Conservation (phyloP, 176 grass and related monocot genomes). For the Cymbopogon citratus region DNA sequence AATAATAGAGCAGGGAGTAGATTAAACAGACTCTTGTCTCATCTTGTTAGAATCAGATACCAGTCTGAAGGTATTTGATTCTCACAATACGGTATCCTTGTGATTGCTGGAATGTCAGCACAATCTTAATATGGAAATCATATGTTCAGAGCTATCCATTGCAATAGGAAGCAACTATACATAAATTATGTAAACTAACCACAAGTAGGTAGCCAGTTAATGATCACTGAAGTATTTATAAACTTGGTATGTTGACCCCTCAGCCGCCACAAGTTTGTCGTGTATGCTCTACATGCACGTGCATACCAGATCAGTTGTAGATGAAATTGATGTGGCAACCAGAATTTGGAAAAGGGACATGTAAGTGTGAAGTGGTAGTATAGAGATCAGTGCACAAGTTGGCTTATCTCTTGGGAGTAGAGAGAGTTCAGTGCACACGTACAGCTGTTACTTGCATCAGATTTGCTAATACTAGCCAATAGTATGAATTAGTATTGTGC, state of each 20-base stretch:
- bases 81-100: neutral
- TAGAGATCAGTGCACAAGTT: slow-evolving; percentile 10
- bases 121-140: neutral
- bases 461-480: neutral
- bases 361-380: neutral
- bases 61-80: neutral
- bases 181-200: neutral
- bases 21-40: neutral
- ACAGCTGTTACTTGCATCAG: neutral
- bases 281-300: slow-evolving; percentile 1
- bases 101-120: neutral
- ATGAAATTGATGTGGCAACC: neutral
- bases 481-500: neutral
- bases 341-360: neutral
- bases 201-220: neutral
- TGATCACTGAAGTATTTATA: neutral
- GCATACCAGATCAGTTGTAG: neutral
- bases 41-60: neutral
- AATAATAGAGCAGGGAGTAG: too few species aligned
- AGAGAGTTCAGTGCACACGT: neutral
- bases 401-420: neutral
- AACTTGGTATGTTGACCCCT: neutral
- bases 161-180: neutral
- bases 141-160: neutral
- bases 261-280: slow-evolving; percentile 41